phyloP scores from a whole-genome alignment of 2,329 filamentous ascomycete genomes.

The Lachnellula cervina region DNA sequence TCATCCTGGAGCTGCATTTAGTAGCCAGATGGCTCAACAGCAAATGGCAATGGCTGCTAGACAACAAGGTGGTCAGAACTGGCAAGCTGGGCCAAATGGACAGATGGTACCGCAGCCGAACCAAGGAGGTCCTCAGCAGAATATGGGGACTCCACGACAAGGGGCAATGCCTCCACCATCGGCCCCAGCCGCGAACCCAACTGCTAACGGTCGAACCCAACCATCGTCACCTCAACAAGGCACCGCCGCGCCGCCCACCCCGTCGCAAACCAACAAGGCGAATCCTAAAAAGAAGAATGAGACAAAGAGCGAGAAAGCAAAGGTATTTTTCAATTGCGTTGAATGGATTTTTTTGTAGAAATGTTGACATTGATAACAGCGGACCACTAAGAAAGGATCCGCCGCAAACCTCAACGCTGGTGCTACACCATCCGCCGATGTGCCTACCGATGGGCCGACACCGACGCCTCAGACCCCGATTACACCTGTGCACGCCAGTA shows the following conservation, averaged over 20 bases:
- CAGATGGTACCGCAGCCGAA: conserved; percentile 44
- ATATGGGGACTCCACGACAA: conserved; percentile 63
- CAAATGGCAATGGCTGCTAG: conserved; percentile 46
- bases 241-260: conserved; percentile 68
- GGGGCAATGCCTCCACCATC: conserved; percentile 64
- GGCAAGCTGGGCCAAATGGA: conserved; percentile 33
- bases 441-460: conserved; percentile 50
- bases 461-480: conserved; percentile 61
- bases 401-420: conserved; percentile 50
- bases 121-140: conserved; percentile 35
- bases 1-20: conserved; percentile 55
- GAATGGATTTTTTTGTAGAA: conserved; percentile 31
- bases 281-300: conserved; percentile 80
- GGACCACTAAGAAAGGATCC: conserved; percentile 54
- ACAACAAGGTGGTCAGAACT: conserved; percentile 38
- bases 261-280: conserved; percentile 66
- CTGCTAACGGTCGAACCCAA: conserved; percentile 50
- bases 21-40: conserved; percentile 43
- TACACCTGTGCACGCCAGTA: conserved; percentile 49
- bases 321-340: conserved; percentile 50
- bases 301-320: conserved; percentile 70
- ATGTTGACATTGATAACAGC: conserved; percentile 33
- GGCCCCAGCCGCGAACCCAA: conserved; percentile 45
- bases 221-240: conserved; percentile 60
- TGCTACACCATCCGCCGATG: conserved; percentile 54